Base-by-base conservation (phyloP, 352 stramenopile species). In the Phytophthora quininea region DNA sequence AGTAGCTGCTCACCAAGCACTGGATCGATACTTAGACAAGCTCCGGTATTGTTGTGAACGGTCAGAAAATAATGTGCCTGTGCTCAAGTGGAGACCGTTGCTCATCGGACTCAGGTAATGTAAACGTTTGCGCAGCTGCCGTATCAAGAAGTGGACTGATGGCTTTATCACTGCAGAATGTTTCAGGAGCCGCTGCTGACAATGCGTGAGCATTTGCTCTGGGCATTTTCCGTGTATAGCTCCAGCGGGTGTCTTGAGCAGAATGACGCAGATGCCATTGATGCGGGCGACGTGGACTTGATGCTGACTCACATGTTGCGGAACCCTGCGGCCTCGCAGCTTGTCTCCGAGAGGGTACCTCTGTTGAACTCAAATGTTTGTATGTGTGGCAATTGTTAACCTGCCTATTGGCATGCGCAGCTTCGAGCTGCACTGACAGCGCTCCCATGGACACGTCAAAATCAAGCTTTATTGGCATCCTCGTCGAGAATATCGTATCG, bases 11-110 rank as follows among this genome's bases (percentile, higher is more conserved):
- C 9, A 42, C 0, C 31, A 64, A n/a, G 57, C 58, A 12, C 71
- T 94, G 12, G 77, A 77, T 27, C 76, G 69, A 30, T 80, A 92
- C 54, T 55, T 94, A 12, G 84, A 91, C 32, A 64, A 54, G 9
- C 74, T 94, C 58, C 78, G 90, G 52, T 91, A 83, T 73, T 69
- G 70, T 35, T 92, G 76, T 48, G 82, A 94, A 38, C 78, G 79
- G 19, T 80, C 74, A 14, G 32, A 32, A 14, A 73, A 86, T 40
- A 83, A 88, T 50, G 69, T 90, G 1, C 69, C 57, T 11, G 75
- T 86, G 48, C 63, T 91, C 54, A 88, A 94, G 65, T 94, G 86
- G 86, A 82, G 79, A 19, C 60, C 84, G 29, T 54, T 92, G 35
- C 82, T 94, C 40, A 55, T 79, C 12, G 72, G 61, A 7, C 56